Percentiles rank a stretch among this genome's conserved stretches.
Conservation (phyloP, 306 rosid species). For the Rosa multiflora region DNA sequence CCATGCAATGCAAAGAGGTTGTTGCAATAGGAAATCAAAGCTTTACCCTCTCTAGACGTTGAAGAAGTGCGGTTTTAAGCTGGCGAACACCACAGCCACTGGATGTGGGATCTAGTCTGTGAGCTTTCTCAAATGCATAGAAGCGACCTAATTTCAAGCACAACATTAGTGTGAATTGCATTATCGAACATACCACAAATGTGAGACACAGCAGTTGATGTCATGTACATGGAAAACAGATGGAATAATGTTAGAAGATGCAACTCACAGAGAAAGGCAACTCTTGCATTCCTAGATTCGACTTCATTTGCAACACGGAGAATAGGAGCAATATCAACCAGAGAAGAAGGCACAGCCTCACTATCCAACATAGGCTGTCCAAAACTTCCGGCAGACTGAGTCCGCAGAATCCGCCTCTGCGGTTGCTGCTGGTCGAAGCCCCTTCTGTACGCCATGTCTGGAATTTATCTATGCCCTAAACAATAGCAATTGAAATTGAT, state of each 20-base stretch:
- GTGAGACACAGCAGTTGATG: neutral
- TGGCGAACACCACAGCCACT: conserved; percentile 98
- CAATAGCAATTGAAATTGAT: no score
- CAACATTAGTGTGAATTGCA: conserved; percentile 20
- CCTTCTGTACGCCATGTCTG: conserved; percentile 69
- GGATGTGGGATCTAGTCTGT: conserved; percentile 86
- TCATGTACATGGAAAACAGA: neutral
- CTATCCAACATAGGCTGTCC: conserved; percentile 86
- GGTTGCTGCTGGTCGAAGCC: conserved; percentile 78
- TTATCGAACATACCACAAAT: conserved; percentile 4
- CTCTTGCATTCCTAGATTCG: conserved; percentile 73
- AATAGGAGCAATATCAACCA: conserved; percentile 86
- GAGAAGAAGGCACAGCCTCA: conserved; percentile 93
- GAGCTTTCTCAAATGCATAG: conserved; percentile 98
- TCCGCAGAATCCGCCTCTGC: conserved; percentile 65
- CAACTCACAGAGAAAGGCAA: conserved; percentile 94
- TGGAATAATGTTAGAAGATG: conserved; percentile 1
- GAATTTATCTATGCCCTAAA: no score
- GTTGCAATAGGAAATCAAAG: conserved; percentile 21
- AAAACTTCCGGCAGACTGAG: conserved; percentile 85
- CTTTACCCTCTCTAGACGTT: conserved; percentile 85
- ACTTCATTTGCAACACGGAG: conserved; percentile 99
- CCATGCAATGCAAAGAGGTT: neutral
- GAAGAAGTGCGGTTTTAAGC: conserved; percentile 98
- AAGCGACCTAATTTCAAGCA: conserved; percentile 70